Conservation (phyloP, 2,329 filamentous ascomycete species). For the Aciculosporium take region DNA sequence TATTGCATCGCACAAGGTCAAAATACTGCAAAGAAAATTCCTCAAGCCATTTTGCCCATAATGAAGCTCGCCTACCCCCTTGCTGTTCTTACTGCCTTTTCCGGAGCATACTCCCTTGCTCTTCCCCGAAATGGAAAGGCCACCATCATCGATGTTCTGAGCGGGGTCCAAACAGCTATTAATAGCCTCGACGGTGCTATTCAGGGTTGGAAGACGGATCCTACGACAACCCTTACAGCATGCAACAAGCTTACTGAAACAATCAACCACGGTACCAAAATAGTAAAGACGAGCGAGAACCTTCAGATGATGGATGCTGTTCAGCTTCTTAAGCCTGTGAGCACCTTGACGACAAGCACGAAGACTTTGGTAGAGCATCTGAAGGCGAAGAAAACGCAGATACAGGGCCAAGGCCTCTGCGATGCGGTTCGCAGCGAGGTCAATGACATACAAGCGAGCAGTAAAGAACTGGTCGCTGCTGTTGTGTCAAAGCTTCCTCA, state of each 20-base stretch:
- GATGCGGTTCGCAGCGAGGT: not conserved
- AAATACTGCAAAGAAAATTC: not conserved
- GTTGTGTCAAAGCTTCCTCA: not conserved
- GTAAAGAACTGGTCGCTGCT: not conserved
- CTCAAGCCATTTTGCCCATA: no score
- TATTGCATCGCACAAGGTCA: not conserved
- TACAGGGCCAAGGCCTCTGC: not conserved
- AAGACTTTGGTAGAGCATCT: slow-evolving; percentile 2
- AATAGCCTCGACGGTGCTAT: not conserved
- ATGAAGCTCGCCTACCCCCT: slow-evolving; percentile 5
- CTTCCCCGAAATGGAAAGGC: not conserved
- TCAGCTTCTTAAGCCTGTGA: not conserved
- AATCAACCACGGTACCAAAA: not conserved
- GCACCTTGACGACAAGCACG: slow-evolving; percentile 1
- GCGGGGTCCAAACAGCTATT: not conserved
- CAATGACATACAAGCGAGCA: not conserved
- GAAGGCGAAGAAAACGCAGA: not conserved
- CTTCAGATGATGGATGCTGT: not conserved
- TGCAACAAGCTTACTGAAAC: not conserved
- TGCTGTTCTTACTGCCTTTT: not conserved
- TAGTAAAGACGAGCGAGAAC: not conserved
- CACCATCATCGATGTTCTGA: not conserved
- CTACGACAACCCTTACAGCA: not conserved
- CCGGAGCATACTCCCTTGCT: slow-evolving; percentile 1
- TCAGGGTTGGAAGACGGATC: slow-evolving; percentile 1